These are phyloP conservation scores for Ceratocystis smalleyi DNA, from an alignment of 2,329 filamentous ascomycete species.

Conservation along the genomic window DNA sequence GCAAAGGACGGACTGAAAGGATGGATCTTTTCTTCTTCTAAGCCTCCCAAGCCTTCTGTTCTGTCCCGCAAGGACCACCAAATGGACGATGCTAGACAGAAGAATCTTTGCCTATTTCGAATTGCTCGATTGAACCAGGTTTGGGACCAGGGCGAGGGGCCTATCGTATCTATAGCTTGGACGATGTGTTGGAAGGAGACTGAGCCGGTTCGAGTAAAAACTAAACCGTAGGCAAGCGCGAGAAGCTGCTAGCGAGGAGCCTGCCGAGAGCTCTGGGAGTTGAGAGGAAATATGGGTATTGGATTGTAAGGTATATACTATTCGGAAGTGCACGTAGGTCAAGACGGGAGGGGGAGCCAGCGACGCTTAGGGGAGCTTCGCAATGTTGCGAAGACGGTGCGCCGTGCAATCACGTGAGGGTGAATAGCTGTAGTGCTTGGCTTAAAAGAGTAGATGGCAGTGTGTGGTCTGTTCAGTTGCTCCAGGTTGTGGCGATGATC, in stretches of 20 bases:
- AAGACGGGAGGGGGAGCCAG: neutral
- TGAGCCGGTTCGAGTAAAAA: neutral
- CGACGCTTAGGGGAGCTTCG: neutral
- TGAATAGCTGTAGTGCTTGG: neutral
- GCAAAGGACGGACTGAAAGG: neutral
- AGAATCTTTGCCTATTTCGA: neutral
- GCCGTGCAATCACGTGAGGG: neutral
- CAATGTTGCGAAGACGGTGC: neutral
- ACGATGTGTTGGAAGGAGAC: neutral
- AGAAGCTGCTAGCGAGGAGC: too few relatives aligned
- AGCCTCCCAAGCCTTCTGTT: neutral
- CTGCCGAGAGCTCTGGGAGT: too few relatives aligned
- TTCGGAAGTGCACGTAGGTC: neutral
- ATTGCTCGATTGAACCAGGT: neutral
- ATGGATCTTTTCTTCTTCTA: neutral
- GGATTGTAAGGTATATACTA: neutral
- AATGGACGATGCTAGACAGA: neutral
- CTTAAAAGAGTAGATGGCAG: neutral
- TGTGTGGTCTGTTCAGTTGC: conserved; percentile 1
- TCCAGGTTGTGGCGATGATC: neutral
- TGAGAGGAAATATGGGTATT: too few relatives aligned
- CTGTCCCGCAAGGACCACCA: neutral
- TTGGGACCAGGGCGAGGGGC: neutral
- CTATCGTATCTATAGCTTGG: neutral
- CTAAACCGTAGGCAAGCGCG: too few relatives aligned